Conservation (phyloP, 2,329 filamentous ascomycete genomes). For the Phialophora macrospora region DNA sequence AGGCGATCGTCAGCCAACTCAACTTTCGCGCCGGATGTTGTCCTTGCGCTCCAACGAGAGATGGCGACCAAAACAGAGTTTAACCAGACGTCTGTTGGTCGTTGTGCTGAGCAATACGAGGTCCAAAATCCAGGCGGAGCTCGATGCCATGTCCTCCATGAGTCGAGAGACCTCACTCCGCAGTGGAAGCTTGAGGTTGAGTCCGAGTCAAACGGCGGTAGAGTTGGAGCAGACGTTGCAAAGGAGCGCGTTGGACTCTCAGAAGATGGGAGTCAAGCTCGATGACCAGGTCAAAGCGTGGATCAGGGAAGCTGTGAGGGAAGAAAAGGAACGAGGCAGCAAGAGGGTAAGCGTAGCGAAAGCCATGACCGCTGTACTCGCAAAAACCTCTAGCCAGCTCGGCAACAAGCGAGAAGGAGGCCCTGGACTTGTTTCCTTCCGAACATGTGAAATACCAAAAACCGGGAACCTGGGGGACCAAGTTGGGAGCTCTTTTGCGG, state of each 20-base stretch:
- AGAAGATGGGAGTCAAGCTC: not conserved
- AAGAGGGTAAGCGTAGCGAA: not conserved
- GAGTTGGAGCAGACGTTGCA: not conserved
- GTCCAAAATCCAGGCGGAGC: not conserved
- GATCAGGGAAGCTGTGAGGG: not conserved
- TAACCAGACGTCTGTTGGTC: not conserved
- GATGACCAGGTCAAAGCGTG: not conserved
- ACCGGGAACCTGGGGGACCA: too few species aligned
- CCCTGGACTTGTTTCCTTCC: too few species aligned
- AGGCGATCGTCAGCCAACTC: not conserved
- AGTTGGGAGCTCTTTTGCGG: too few species aligned
- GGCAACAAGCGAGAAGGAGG: too few species aligned
- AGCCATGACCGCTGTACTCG: conserved; percentile 4
- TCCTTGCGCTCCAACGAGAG: not conserved
- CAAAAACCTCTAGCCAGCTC: not conserved
- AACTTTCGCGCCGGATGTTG: not conserved
- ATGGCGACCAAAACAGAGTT: not conserved
- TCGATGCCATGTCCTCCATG: conserved; percentile 1
- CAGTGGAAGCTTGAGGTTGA: not conserved
- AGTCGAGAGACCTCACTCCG: conserved; percentile 1
- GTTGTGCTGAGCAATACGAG: not conserved
- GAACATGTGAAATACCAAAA: too few species aligned
- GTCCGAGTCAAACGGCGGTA: not conserved
- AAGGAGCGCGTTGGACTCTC: not conserved
- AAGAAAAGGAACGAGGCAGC: not conserved